Conservation (phyloP, 2,329 filamentous ascomycete species). For the Ampelomyces quisqualis region DNA sequence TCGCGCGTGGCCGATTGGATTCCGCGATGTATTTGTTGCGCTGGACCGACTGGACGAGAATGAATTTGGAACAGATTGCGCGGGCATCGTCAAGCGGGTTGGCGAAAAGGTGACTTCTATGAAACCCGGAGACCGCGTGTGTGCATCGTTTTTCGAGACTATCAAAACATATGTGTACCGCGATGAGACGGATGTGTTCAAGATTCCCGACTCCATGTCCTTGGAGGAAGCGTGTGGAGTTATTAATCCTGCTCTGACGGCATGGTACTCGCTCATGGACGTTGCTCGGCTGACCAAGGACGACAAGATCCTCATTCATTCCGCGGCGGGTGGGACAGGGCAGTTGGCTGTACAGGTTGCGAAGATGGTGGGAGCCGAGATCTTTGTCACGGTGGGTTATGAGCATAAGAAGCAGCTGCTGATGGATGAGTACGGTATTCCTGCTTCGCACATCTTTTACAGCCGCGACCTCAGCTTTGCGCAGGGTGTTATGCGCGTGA, state of each 20-base stretch:
- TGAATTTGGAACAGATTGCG: not conserved
- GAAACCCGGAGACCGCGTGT: not conserved
- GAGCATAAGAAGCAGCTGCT: conserved; percentile 14
- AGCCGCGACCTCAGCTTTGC: conserved; percentile 14
- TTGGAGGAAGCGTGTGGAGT: not conserved
- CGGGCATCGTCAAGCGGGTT: not conserved
- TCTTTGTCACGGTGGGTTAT: conserved; percentile 22
- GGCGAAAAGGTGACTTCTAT: not conserved
- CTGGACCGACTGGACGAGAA: conserved; percentile 1
- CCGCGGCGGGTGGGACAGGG: conserved; percentile 16
- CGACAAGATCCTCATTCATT: conserved; percentile 30
- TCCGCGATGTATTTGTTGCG: conserved; percentile 2
- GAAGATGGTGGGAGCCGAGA: conserved; percentile 4
- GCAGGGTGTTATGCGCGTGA: conserved; percentile 11
- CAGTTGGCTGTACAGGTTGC: conserved; percentile 10
- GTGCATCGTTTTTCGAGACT: not conserved
- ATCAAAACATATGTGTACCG: not conserved
- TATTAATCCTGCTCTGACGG: not conserved
- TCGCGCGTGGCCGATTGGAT: not conserved
- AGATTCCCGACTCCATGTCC: not conserved
- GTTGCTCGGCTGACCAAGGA: not conserved
- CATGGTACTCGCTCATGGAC: not conserved
- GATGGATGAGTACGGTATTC: conserved; percentile 13
- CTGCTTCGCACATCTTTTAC: conserved; percentile 31
- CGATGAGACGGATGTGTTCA: not conserved